These are phyloP conservation scores for Penicillium occitanis DNA, from an alignment of 2,329 filamentous ascomycete genomes.

Conservation along the genomic window DNA sequence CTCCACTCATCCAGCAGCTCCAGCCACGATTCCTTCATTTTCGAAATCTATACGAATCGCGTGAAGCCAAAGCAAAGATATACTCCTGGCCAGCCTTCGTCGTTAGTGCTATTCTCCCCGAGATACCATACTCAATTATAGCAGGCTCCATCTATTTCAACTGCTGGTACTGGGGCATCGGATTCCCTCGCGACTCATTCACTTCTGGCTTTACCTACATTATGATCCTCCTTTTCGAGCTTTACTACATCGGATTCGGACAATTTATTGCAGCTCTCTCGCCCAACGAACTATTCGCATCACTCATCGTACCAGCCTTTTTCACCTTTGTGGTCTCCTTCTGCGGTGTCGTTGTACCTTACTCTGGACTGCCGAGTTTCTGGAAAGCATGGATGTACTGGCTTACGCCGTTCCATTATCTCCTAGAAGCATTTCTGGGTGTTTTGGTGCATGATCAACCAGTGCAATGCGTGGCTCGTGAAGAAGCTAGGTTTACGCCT, in stretches of 20 bases:
- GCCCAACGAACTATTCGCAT: conserved; percentile 66
- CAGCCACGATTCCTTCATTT: conserved; percentile 69
- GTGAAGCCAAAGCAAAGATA: conserved; percentile 75
- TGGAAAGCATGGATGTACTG: conserved; percentile 68
- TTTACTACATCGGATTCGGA: conserved; percentile 65
- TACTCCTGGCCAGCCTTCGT: conserved; percentile 74
- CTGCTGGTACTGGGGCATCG: conserved; percentile 61
- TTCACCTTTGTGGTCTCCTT: conserved; percentile 70
- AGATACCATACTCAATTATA: conserved; percentile 68
- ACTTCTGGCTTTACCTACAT: conserved; percentile 63
- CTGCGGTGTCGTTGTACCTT: conserved; percentile 73
- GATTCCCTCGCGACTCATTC: conserved; percentile 57
- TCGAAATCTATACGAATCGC: conserved; percentile 66
- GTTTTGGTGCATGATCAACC: conserved; percentile 56
- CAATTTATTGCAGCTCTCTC: conserved; percentile 67
- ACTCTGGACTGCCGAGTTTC: conserved; percentile 60
- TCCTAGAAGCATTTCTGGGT: conserved; percentile 62
- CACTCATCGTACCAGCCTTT: conserved; percentile 65
- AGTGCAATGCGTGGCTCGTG: conserved; percentile 55
- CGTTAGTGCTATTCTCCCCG: conserved; percentile 64
- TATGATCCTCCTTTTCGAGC: conserved; percentile 64
- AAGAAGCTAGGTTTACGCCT: conserved; percentile 61
- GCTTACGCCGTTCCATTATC: conserved; percentile 67
- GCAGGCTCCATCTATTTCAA: conserved; percentile 65
- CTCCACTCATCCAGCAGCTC: conserved; percentile 73